Evolutionary conservation across 2,329 filamentous ascomycete species (phyloP).

Genomic region (Apiospora marii): DNA sequence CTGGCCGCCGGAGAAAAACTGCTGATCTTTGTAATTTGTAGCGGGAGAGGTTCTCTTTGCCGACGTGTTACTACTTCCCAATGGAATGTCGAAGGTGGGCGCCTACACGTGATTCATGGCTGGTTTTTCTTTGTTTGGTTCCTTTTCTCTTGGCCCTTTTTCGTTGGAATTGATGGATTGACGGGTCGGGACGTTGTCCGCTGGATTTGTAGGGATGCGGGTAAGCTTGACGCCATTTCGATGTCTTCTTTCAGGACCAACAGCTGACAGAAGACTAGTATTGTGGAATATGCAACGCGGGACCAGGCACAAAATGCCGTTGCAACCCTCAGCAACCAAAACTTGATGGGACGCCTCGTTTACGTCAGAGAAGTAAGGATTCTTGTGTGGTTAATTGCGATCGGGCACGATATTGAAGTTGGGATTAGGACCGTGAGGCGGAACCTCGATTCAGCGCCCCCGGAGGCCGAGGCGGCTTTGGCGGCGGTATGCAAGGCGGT

Average conservation of each 20-base stretch:
- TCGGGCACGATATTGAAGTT: constrained; percentile 29
- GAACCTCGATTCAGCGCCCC: constrained; percentile 93
- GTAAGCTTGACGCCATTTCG: constrained; percentile 65
- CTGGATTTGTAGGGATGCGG: constrained; percentile 99
- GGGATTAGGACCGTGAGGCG: constrained; percentile 86
- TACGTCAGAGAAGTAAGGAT: constrained; percentile 91
- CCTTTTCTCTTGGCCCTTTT: constrained; percentile 65
- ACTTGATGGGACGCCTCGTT: constrained; percentile 96
- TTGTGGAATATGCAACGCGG: constrained; percentile 99
- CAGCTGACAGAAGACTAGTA: constrained; percentile 62
- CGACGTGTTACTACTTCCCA: constrained; percentile 98
- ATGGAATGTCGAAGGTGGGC: constrained; percentile 99
- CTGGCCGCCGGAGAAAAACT: constrained; percentile 32
- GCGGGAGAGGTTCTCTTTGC: constrained; percentile 99
- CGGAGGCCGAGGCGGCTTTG: constrained; percentile 61
- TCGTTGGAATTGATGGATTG: constrained; percentile 94
- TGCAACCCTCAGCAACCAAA: constrained; percentile 98
- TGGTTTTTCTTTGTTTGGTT: constrained; percentile 80
- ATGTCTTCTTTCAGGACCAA: not conserved
- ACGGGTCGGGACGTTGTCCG: constrained; percentile 94
- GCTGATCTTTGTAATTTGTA: constrained; percentile 57
- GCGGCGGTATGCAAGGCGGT: constrained; percentile 59
- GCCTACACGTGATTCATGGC: constrained; percentile 86
- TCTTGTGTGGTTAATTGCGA: constrained; percentile 28
- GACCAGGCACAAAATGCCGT: constrained; percentile 99